Percentiles rank a stretch among this genome's conserved stretches.
Conservation (phyloP, 108 stramenopile species). For the Bacterosira constricta region DNA sequence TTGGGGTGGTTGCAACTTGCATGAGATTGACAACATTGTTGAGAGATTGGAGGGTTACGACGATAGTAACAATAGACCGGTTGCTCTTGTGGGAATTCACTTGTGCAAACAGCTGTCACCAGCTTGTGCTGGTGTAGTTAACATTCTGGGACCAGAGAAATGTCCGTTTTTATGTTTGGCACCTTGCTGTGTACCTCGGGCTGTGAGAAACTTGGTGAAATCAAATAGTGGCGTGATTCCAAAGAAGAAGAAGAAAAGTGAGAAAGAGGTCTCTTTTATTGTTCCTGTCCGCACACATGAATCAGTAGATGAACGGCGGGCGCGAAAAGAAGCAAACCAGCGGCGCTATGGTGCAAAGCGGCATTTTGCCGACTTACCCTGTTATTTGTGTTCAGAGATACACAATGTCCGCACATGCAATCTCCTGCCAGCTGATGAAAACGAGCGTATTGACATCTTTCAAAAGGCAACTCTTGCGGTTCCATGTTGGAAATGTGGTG, state of each 20-base stretch:
- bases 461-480: constrained; percentile 21
- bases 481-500: constrained; percentile 73
- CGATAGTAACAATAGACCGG: constrained; percentile 28
- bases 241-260: neutral
- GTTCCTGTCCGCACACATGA: constrained; percentile 16
- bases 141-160: constrained; percentile 54
- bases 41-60: constrained; percentile 45
- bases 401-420: constrained; percentile 47
- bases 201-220: constrained; percentile 20
- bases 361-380: constrained; percentile 18
- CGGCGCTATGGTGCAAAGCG: constrained; percentile 24
- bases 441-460: constrained; percentile 28
- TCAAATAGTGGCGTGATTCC: constrained; percentile 1
- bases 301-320: constrained; percentile 46
- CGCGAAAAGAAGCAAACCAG: constrained; percentile 34
- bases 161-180: constrained; percentile 62
- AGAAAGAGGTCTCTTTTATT: neutral
- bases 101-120: constrained; percentile 72
- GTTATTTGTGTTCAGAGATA: constrained; percentile 53
- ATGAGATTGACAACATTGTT: constrained; percentile 63
- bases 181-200: constrained; percentile 74
- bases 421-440: constrained; percentile 27
- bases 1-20: constrained; percentile 66
- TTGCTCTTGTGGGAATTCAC: constrained; percentile 74
- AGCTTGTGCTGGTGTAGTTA: constrained; percentile 60